Percentiles rank a stretch among this genome's conserved stretches.
Conservation (phyloP, 768 basidiomycete genomes). For the Mrakia blollopis region DNA sequence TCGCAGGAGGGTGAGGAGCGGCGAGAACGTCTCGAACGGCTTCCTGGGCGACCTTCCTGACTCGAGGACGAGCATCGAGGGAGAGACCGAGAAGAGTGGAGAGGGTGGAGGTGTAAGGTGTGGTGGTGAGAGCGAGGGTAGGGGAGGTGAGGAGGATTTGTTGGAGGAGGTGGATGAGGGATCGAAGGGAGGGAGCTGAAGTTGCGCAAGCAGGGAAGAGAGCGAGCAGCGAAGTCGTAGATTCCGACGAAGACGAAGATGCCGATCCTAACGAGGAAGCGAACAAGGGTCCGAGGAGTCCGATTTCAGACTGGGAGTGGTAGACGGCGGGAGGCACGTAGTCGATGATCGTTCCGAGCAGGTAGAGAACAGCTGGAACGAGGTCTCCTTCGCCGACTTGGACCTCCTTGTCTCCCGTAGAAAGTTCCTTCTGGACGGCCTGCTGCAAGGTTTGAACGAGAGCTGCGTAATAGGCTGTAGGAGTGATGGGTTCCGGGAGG, state of each 20-base stretch:
- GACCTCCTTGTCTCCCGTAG: constrained; percentile 47
- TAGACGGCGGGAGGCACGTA: constrained; percentile 77
- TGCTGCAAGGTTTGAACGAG: constrained; percentile 72
- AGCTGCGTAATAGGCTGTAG: constrained; percentile 94
- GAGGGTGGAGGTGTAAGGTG: constrained; percentile 64
- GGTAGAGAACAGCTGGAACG: constrained; percentile 76
- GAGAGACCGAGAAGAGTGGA: constrained; percentile 75
- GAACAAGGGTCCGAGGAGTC: constrained; percentile 76
- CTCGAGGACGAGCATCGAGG: constrained; percentile 86
- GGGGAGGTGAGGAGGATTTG: constrained; percentile 51
- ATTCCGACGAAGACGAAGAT: not conserved
- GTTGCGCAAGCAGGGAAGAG: constrained; percentile 29
- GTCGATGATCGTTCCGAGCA: constrained; percentile 69
- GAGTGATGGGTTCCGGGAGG: constrained; percentile 47
- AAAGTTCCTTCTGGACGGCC: constrained; percentile 57
- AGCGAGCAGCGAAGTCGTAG: constrained; percentile 17
- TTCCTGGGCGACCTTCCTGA: constrained; percentile 84
- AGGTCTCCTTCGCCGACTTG: constrained; percentile 62
- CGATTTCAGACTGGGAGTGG: constrained; percentile 63
- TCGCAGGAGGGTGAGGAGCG: constrained; percentile 68
- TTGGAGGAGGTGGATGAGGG: constrained; percentile 73
- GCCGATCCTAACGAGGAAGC: constrained; percentile 10
- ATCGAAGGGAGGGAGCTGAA: constrained; percentile 58
- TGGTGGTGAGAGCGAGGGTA: constrained; percentile 66
- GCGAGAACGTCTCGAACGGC: constrained; percentile 70